Evolutionary conservation across 192 early-diverging fungal genomes (phyloP), one percentile per base, ranked within the genome.

Genomic region (Tieghemiomyces parasiticus): DNA sequence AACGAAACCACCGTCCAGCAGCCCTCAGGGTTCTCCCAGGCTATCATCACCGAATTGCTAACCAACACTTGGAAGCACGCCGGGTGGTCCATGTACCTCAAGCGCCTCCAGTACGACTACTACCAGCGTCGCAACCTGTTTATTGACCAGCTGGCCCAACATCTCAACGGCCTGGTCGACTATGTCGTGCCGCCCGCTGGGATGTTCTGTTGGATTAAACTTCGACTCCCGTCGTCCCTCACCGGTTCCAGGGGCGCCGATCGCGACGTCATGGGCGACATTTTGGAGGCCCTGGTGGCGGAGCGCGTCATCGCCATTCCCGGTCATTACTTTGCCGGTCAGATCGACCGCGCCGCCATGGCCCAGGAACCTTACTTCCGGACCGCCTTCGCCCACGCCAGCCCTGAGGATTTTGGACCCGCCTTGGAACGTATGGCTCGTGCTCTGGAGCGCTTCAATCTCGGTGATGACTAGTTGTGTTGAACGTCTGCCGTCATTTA

Each of bases 171-270:
- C 6, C 60, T 71, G 45, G 80, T 81, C 12, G 75, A 79, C 24
- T 86, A 80, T 66, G 62, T 68, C 0, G 71, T 78, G 2, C 86
- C 85, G 0, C 56, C 74, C 16, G 78, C 80, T n/a, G 87, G 91
- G 34, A 93, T 93, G 91, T 97, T 97, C 71, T 66, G 92, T 42
- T 97, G 94, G 94, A 67, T 89, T 60, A 73, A 79, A 0, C 59
- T 86, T 16, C 59, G 79, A 53, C 53, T 78, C 34, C 63, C 62
- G 44, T 32, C 64, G 22, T 61, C 74, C 28, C 35, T 63, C 16
- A 62, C 2, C 19, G 8, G 19, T 19, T 2, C 46, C 25, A 28
- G 14, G 14, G 14, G 71, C 38, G 70, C 67, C 16, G 72, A 73
- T 42, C 48, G 62, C 33, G 79, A 77, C 46, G 74, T 80, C n/a